These are phyloP conservation scores for Aspergillus brunneoviolaceus DNA, from an alignment of 2,329 filamentous ascomycete species.

Conservation along the genomic window DNA sequence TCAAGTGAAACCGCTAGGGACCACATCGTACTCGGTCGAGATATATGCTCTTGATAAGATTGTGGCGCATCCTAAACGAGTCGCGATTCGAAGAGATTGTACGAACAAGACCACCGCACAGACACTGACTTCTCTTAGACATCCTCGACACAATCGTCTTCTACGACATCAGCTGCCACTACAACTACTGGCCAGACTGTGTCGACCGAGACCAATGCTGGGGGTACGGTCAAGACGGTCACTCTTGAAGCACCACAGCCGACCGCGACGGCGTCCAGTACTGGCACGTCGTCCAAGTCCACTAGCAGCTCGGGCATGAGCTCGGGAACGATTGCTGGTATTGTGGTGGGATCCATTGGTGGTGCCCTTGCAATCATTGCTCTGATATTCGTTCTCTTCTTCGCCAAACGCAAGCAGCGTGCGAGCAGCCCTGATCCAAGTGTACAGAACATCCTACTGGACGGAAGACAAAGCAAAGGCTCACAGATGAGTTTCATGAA, in stretches of 20 bases:
- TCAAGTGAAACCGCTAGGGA: too few species aligned
- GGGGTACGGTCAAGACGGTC: slow-evolving; percentile 32
- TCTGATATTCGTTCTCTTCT: slow-evolving; percentile 41
- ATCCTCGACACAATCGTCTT: slow-evolving; percentile 15
- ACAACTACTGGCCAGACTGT: slow-evolving; percentile 9
- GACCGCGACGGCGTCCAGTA: slow-evolving; percentile 19
- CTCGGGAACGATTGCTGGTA: slow-evolving; percentile 45
- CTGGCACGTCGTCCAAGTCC: slow-evolving; percentile 8
- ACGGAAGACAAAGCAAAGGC: slow-evolving; percentile 34
- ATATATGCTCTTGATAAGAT: not conserved
- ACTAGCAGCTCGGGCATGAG: slow-evolving; percentile 31
- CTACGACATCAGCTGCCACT: slow-evolving; percentile 14
- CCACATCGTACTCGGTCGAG: not conserved
- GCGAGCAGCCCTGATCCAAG: slow-evolving; percentile 30
- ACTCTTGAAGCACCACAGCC: slow-evolving; percentile 21
- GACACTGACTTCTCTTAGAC: slow-evolving; percentile 14
- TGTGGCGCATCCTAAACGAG: not conserved
- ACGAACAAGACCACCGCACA: not conserved
- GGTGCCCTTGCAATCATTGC: slow-evolving; percentile 39
- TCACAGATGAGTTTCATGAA: slow-evolving; percentile 38
- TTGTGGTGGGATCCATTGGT: slow-evolving; percentile 44
- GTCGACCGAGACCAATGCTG: slow-evolving; percentile 25
- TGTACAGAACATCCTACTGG: slow-evolving; percentile 30
- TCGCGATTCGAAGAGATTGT: not conserved
- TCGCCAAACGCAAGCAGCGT: slow-evolving; percentile 37